phyloP scores from a whole-genome alignment of 192 early-diverging fungal species.

The Spinellus fusiger region DNA sequence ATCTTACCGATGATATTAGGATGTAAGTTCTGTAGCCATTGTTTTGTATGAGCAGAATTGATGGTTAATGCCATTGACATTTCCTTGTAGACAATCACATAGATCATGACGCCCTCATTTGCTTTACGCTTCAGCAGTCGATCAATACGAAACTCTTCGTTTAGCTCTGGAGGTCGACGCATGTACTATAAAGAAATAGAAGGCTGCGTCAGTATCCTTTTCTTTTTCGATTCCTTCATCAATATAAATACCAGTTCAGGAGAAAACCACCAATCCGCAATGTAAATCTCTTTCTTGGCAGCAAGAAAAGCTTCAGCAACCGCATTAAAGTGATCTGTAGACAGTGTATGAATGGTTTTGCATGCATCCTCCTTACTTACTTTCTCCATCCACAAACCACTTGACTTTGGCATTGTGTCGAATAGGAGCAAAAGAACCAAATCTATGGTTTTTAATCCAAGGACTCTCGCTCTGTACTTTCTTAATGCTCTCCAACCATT shows the following conservation, averaged over 20 bases:
- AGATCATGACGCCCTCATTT: slow-evolving; percentile 74
- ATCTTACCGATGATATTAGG: slow-evolving; percentile 63
- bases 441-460: slow-evolving; percentile 60
- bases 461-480: slow-evolving; percentile 54
- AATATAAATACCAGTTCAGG: slow-evolving; percentile 54
- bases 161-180: slow-evolving; percentile 60
- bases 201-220: not conserved
- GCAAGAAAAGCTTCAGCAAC: slow-evolving; percentile 62
- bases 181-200: slow-evolving; percentile 43
- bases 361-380: slow-evolving; percentile 49
- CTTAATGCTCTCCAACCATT: slow-evolving; percentile 58
- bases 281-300: slow-evolving; percentile 63
- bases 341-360: not conserved
- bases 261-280: slow-evolving; percentile 80
- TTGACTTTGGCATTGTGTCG: slow-evolving; percentile 58
- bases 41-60: slow-evolving; percentile 67
- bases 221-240: not conserved
- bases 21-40: slow-evolving; percentile 59
- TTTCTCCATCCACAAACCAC: slow-evolving; percentile 80
- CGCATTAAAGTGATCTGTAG: slow-evolving; percentile 64
- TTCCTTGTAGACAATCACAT: slow-evolving; percentile 80
- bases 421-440: slow-evolving; percentile 73
- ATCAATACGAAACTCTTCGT: slow-evolving; percentile 75
- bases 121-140: slow-evolving; percentile 71
- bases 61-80: slow-evolving; percentile 65